Percentiles rank a stretch among this genome's conserved stretches.
Evolutionary conservation across 2,329 filamentous ascomycete species (phyloP).

Genomic region (Aspergillus costaricaensis): DNA sequence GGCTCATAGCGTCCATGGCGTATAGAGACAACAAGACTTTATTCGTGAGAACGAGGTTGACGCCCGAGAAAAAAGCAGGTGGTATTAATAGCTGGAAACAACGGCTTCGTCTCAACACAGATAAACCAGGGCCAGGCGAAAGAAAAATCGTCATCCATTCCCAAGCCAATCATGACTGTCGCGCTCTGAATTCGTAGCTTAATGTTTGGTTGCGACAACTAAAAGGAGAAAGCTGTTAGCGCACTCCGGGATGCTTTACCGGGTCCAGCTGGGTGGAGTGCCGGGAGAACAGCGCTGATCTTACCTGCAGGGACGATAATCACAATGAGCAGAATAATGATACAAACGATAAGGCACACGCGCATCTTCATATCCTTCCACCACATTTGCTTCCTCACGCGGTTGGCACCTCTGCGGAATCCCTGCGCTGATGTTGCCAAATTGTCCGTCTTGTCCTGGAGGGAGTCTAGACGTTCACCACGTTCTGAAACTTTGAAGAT

Average conservation of each 20-base stretch:
- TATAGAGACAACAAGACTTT: conserved; percentile 31
- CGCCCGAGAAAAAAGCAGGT: conserved; percentile 38
- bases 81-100: conserved; percentile 42
- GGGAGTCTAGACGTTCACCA: conserved; percentile 81
- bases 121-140: conserved; percentile 35
- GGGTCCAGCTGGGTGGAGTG: not conserved
- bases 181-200: conserved; percentile 29
- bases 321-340: conserved; percentile 87
- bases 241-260: conserved; percentile 1
- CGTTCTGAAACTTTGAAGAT: conserved; percentile 95
- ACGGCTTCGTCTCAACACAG: conserved; percentile 33
- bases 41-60: conserved; percentile 36
- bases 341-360: conserved; percentile 88
- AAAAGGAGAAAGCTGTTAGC: conserved; percentile 19
- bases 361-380: conserved; percentile 99
- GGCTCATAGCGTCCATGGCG: conserved; percentile 32
- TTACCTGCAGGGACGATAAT: conserved; percentile 92
- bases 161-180: conserved; percentile 34
- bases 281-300: conserved; percentile 33
- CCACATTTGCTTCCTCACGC: conserved; percentile 98
- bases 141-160: conserved; percentile 33
- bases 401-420: conserved; percentile 94
- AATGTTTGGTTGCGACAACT: conserved; percentile 50
- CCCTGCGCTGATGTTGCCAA: conserved; percentile 89
- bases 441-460: conserved; percentile 92